These are phyloP conservation scores for Gossypium turneri DNA, from an alignment of 345 rosid species.

Conservation along the genomic window DNA sequence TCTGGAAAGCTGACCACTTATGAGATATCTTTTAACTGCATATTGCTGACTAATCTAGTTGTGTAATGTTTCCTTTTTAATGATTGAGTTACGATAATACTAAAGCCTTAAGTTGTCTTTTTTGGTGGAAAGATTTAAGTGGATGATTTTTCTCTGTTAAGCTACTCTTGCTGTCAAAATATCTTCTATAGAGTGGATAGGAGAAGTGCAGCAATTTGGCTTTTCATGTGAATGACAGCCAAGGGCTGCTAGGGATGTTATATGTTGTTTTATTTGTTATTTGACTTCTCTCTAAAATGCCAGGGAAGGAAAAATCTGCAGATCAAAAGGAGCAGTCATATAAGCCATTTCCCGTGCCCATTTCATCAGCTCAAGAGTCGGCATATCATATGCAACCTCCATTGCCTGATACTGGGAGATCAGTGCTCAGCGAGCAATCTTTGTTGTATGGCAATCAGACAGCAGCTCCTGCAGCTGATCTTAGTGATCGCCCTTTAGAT, in stretches of 20 bases:
- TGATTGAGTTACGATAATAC: neutral
- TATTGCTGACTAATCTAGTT: neutral
- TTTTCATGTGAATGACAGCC: conserved; percentile 1
- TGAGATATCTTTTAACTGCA: neutral
- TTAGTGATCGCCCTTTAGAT: conserved; percentile 63
- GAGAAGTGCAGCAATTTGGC: conserved; percentile 3
- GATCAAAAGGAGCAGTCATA: conserved; percentile 33
- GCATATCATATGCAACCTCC: conserved; percentile 40
- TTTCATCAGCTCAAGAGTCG: conserved; percentile 43
- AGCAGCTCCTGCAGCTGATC: conserved; percentile 42
- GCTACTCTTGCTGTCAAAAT: neutral
- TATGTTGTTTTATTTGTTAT: conserved; percentile 8
- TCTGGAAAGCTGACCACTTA: neutral
- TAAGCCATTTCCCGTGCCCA: conserved; percentile 27
- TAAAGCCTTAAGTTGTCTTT: neutral
- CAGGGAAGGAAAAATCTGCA: conserved; percentile 43
- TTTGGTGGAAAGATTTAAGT: conserved; percentile 2
- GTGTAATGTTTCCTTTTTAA: neutral
- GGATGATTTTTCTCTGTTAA: neutral
- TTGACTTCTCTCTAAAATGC: conserved; percentile 30
- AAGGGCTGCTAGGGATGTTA: neutral
- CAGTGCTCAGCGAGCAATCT: conserved; percentile 38
- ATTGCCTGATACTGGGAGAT: conserved; percentile 26
- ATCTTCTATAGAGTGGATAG: conserved; percentile 10
- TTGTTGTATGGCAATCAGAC: conserved; percentile 15